Base-by-base conservation (phyloP, 139 green algal species). In the Ulvella scutata region DNA sequence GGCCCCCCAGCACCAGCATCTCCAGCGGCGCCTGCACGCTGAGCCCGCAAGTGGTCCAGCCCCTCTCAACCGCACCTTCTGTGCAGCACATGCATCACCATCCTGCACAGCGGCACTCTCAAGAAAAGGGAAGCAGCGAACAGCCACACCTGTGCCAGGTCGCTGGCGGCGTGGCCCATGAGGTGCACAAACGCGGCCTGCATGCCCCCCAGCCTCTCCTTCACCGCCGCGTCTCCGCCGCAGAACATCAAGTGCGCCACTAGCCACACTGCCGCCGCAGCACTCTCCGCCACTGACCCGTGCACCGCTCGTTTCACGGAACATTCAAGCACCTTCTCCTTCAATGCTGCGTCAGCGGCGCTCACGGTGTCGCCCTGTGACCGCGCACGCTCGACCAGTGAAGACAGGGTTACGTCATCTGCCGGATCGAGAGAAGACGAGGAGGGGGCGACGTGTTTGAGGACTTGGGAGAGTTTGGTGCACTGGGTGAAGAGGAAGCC, bases 111-210 rank as follows among this genome's bases (percentile, higher is more conserved):
- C 37, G 43, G 43, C 43, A 60, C 21, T 21, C 21, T 21, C n/a
- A n/a, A n/a, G n/a, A n/a, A n/a, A n/a, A n/a, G n/a, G n/a, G n/a
- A n/a, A n/a, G n/a, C n/a, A n/a, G n/a, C n/a, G n/a, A n/a, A n/a
- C n/a, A 20, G 38, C 26, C 4, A 1, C 26, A 77, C 87, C 79
- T 92, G 88, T 2, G 89, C 94, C 9, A 94, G 82, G 77, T 96
- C 91, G 77, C 90, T 88, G 37, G 72, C 23, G 75, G 96, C 92
- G 1, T 26, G n/a, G 0, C 88, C 92, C 76, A 97, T 85, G 76
- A 96, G 84, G 4, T 74, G 38, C 0, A 76, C 85, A 67, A 97
- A 87, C 28, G 85, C 85, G 3, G 87, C 86, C 81, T 96, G 83
- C 6, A 79, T 76, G 31, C 37, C 39, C 72, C 83, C 62, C 74